Evolutionary conservation across 495 filamentous ascomycete species (phyloP), one percentile per base, ranked within the genome.

Genomic region (Xylaria longipes): DNA sequence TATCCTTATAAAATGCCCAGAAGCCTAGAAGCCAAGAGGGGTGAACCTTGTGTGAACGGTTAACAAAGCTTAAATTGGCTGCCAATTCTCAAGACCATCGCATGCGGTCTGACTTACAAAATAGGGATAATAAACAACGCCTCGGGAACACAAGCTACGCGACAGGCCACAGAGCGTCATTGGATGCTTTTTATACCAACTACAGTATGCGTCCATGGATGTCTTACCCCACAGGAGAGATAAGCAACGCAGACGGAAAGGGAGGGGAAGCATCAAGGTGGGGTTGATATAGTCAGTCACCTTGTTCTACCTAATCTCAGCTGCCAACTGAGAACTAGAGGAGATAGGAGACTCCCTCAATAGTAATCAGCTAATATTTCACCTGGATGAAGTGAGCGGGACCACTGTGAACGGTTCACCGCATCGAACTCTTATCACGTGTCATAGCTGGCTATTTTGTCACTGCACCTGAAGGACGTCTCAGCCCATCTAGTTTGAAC

Each of bases 151-250:
- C 2, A 14, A 54, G 11, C 31, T 56, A 8, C 27, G 35, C 37
- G 33, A 58, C 22, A 60, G 39, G 33, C 35, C 39, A 35, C 33
- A 43, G 0, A 41, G 46, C 33, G 29, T 45, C 39, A 22, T 68
- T 45, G 33, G 37, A 58, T 58, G 52, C 52, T 22, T 27, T 60
- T 69, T 35, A 63, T 70, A 70, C 43, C 20, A 27, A 48, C 27
- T 39, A 54, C 64, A 56, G 41, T 41, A 17, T 56, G 65, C 50
- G n/a, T n/a, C n/a, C n/a, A n/a, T n/a, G n/a, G n/a, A 68, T 43
- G 65, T 58, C 31, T 45, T 58, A 68, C 65, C 50, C 65, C 67
- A 69, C 67, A 45, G n/a, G 54, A 31, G 17, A 69, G 68, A 70
- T 70, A 70, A 70, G 68, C 56, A 20, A n/a, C 39, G 15, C 5